phyloP scores from a whole-genome alignment of 192 early-diverging fungal species.

The Coemansia sp. region DNA sequence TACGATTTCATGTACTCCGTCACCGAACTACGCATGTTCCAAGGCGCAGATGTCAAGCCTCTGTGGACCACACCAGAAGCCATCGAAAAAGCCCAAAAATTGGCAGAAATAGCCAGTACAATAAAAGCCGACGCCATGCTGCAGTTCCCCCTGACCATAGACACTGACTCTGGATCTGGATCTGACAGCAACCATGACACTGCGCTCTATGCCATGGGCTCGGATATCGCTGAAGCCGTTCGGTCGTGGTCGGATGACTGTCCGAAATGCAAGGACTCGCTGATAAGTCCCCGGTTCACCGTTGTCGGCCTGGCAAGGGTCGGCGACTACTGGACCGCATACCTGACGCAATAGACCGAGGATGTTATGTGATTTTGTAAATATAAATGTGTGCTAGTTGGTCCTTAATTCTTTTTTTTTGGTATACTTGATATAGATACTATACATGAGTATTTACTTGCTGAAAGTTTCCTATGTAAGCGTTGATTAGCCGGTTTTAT shows the following conservation, averaged over 20 bases:
- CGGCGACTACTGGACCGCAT: slow-evolving; percentile 16
- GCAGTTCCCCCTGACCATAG: not conserved
- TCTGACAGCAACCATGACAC: not conserved
- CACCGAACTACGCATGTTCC: not conserved
- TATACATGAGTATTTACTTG: no score
- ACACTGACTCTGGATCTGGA: not conserved
- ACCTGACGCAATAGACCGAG: no score
- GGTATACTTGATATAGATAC: no score
- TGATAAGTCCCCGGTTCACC: not conserved
- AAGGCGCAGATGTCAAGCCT: slow-evolving; percentile 1
- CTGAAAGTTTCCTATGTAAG: no score
- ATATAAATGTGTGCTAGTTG: no score
- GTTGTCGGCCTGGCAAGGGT: slow-evolving; percentile 3
- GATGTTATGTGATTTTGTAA: no score
- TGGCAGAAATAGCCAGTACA: not conserved
- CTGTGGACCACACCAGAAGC: slow-evolving; percentile 1
- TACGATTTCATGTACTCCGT: slow-evolving; percentile 12
- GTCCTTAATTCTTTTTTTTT: no score
- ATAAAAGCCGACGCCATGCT: not conserved
- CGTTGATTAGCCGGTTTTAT: no score
- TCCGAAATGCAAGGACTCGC: not conserved
- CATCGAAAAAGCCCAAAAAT: slow-evolving; percentile 1
- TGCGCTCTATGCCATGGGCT: slow-evolving; percentile 1
- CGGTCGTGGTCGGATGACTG: slow-evolving; percentile 6
- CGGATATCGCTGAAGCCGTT: slow-evolving; percentile 3